Percentiles rank a stretch among this genome's conserved stretches.
phyloP scores from a whole-genome alignment of 2,329 filamentous ascomycete species.

The Neurospora crassa region DNA sequence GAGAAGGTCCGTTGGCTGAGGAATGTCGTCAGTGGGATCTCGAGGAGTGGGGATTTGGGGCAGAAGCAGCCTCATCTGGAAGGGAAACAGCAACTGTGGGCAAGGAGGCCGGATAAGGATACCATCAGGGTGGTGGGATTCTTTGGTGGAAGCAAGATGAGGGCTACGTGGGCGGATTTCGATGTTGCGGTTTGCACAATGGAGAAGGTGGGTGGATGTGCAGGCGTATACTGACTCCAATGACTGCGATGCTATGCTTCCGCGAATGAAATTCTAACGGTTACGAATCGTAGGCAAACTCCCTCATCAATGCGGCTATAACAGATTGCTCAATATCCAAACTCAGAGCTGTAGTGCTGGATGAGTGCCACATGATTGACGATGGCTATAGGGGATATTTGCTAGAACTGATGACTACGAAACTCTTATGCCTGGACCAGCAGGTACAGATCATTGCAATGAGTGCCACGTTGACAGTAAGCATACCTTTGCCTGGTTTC shows the following conservation, averaged over 20 bases:
- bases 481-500: conserved; percentile 15
- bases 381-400: conserved; percentile 68
- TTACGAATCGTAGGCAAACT: conserved; percentile 50
- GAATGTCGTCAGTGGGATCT: conserved; percentile 52
- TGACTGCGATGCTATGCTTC: background rate
- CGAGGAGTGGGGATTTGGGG: conserved; percentile 26
- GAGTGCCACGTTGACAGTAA: conserved; percentile 67
- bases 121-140: conserved; percentile 60
- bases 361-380: conserved; percentile 76
- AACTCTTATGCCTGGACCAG: conserved; percentile 59
- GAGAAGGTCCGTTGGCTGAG: conserved; percentile 71
- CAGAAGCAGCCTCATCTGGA: conserved; percentile 22
- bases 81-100: conserved; percentile 35
- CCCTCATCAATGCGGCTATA: conserved; percentile 63
- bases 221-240: background rate
- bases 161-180: conserved; percentile 60
- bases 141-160: conserved; percentile 63
- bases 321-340: conserved; percentile 58
- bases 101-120: conserved; percentile 45
- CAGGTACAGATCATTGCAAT: conserved; percentile 65
- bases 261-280: conserved; percentile 3
- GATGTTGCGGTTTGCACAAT: conserved; percentile 73
- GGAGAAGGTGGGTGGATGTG: conserved; percentile 48
- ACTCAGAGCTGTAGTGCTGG: conserved; percentile 58
- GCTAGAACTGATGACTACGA: conserved; percentile 64